Conservation (phyloP, 805 yeast species). For the Lachancea cidri region DNA sequence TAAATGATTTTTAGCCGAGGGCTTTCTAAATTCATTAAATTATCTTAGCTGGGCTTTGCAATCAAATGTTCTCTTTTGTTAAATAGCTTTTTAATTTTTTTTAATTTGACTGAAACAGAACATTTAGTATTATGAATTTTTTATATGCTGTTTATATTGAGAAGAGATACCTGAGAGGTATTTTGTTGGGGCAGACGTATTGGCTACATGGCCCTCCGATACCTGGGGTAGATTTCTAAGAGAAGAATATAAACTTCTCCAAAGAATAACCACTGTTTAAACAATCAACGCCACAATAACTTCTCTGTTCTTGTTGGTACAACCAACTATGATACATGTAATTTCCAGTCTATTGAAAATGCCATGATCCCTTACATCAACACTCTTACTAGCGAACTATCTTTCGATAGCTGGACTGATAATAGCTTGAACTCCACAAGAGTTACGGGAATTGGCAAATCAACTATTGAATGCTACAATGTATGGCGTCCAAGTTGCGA, state of each 20-base stretch:
- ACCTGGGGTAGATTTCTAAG: constrained; percentile 14
- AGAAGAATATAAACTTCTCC: constrained; percentile 11
- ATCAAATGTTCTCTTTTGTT: too few relatives aligned
- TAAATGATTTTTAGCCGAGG: neutral
- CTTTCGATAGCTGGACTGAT: constrained; percentile 12
- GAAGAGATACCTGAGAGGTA: too few relatives aligned
- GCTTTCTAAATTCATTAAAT: neutral
- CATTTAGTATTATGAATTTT: too few relatives aligned
- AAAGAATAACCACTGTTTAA: constrained; percentile 13
- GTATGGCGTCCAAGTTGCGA: constrained; percentile 15
- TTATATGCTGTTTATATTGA: too few relatives aligned
- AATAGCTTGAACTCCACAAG: constrained; percentile 9
- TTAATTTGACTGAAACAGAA: too few relatives aligned
- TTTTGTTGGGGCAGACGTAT: constrained; percentile 14
- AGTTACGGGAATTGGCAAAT: constrained; percentile 11
- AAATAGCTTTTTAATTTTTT: too few relatives aligned
- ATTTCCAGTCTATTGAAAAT: constrained; percentile 12
- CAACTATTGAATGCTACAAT: constrained; percentile 13
- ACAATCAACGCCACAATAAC: constrained; percentile 13
- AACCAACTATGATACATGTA: constrained; percentile 13
- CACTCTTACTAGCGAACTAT: constrained; percentile 13
- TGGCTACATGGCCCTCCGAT: constrained; percentile 9
- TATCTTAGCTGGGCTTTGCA: too few relatives aligned
- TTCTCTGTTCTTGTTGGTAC: constrained; percentile 11
- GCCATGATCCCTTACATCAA: constrained; percentile 12